These are phyloP conservation scores for Starmerella sp. DNA, from an alignment of 805 yeast species.

Conservation along the genomic window DNA sequence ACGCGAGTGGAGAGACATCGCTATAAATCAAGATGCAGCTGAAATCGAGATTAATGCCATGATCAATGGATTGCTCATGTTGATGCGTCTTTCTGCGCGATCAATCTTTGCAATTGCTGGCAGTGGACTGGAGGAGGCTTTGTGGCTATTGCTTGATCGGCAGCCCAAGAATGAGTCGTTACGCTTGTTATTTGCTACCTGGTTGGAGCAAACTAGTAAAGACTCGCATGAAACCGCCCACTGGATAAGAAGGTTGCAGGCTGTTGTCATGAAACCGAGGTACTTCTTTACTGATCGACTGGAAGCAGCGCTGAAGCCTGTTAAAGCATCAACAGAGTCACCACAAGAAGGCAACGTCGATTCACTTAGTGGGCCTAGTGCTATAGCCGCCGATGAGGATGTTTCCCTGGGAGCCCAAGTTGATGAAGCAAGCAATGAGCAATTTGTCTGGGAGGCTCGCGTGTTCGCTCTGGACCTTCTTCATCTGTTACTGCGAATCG, in stretches of 20 bases:
- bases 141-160: conserved; percentile 51
- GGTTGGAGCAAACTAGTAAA: conserved; percentile 44
- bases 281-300: conserved; percentile 6
- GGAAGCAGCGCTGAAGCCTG: not conserved
- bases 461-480: conserved; percentile 32
- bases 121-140: conserved; percentile 38
- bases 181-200: conserved; percentile 39
- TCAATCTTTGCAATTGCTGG: conserved; percentile 33
- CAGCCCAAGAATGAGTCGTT: conserved; percentile 37
- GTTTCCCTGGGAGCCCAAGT: conserved; percentile 23
- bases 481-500: conserved; percentile 22
- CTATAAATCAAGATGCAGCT: conserved; percentile 3
- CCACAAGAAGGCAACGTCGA: not conserved
- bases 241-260: conserved; percentile 52
- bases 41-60: conserved; percentile 29
- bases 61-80: conserved; percentile 46
- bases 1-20: conserved; percentile 15
- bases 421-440: conserved; percentile 26
- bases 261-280: conserved; percentile 28
- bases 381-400: conserved; percentile 39
- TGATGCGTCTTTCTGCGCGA: conserved; percentile 44
- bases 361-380: conserved; percentile 16
- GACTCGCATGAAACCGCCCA: not conserved
- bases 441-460: conserved; percentile 36
- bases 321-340: not conserved